Evolutionary conservation across 495 filamentous ascomycete species (phyloP), one percentile per base, ranked within the genome.

Genomic region (Daldinia vernicosa): DNA sequence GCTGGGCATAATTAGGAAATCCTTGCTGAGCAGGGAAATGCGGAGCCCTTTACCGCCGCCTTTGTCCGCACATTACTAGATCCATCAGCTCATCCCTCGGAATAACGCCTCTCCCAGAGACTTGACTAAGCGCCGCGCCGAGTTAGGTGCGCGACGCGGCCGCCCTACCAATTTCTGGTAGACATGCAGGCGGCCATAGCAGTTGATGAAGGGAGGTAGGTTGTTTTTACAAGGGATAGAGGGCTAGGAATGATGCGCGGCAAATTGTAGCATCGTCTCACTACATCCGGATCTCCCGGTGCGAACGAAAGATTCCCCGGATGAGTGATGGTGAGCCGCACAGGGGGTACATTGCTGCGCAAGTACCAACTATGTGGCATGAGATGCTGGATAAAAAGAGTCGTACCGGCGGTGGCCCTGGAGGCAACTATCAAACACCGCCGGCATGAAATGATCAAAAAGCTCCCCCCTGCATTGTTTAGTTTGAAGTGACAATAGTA

Each of bases 31-130:
- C 70, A 69, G 69, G 70, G 66, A 63, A 55, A 70, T 75, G 70
- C 74, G 67, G 65, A 63, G 69, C 75, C 70, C 74, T 75, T 74
- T 72, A 72, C 66, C 56, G 70, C 70, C 75, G 75, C 74, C 52
- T 35, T 52, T 58, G 63, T 62, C 56, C 43, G 52, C 70, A 63
- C 62, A 59, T 60, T 63, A 60, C 66, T 70, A 59, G 61, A 61
- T 43, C 70, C 40, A 37, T 60, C 63, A 57, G 30, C 15, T 53
- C 64, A 50, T 47, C 30, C 14, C 45, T 45, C 59, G 56, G 65
- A 67, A 54, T 39, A 37, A 27, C 50, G 30, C 52, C 75, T 39
- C 63, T 68, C 60, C 58, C 51, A 33, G 57, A 67, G 69, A 63
- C 60, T 65, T 43, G 35, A 70, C 53, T 56, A 77, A 77, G 62